Evolutionary conservation across 1,284 basidiomycete genomes (phyloP).

Genomic region (Apiotrichum porosum): DNA sequence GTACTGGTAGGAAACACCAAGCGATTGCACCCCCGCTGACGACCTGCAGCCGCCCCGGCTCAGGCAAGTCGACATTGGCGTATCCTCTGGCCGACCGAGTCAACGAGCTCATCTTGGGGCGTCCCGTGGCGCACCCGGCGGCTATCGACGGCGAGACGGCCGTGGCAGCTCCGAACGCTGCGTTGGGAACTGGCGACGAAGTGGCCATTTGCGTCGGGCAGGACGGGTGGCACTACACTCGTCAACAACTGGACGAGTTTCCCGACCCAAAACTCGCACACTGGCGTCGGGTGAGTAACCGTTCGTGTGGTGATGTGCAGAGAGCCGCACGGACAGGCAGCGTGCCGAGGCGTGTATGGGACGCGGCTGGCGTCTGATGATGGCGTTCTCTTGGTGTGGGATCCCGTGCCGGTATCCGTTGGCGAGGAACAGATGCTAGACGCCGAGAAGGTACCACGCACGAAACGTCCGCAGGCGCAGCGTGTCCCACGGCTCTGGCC

Average conservation of each 20-base stretch:
- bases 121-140: neutral
- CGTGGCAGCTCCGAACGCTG: conserved; percentile 6
- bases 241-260: conserved; percentile 41
- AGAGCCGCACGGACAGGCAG: too few species aligned
- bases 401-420: too few species aligned
- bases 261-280: conserved; percentile 64
- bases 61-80: conserved; percentile 52
- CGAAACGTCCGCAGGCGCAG: too few species aligned
- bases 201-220: conserved; percentile 50
- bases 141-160: conserved; percentile 2
- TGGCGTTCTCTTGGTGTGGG: too few species aligned
- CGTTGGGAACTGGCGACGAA: conserved; percentile 5
- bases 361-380: too few species aligned
- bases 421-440: too few species aligned
- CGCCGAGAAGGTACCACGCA: too few species aligned
- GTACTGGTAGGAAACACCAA: too few species aligned
- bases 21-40: neutral
- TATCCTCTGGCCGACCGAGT: conserved; percentile 44
- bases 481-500: too few species aligned
- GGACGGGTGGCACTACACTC: conserved; percentile 54
- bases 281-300: conserved; percentile 57
- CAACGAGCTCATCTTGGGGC: conserved; percentile 31
- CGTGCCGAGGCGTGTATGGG: too few species aligned
- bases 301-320: conserved; percentile 40
- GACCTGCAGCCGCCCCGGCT: conserved; percentile 44